phyloP scores from a whole-genome alignment of 495 filamentous ascomycete genomes.

The Penicillium fimorum region DNA sequence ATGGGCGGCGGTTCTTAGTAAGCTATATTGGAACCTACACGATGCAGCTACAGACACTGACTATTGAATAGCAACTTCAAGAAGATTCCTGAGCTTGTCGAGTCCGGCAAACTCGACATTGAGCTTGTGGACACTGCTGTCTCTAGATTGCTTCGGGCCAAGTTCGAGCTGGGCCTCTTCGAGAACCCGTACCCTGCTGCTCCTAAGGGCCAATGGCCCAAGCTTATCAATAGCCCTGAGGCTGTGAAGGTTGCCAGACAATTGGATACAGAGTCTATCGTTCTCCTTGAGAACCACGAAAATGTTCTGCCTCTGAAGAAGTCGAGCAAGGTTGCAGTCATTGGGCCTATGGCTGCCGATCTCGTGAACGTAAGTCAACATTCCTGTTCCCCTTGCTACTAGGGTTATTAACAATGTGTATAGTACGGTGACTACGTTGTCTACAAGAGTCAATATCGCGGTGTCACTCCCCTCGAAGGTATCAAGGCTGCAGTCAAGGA shows the following conservation, averaged over 20 bases:
- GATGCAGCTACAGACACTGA: conserved; percentile 6
- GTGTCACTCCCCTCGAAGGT: conserved; percentile 65
- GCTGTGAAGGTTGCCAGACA: conserved; percentile 55
- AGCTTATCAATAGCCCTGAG: conserved; percentile 57
- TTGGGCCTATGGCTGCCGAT: conserved; percentile 70
- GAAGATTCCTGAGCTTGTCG: conserved; percentile 61
- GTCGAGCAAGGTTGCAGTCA: conserved; percentile 62
- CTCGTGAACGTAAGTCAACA: conserved; percentile 60
- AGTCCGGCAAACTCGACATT: conserved; percentile 55
- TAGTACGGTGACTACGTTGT: conserved; percentile 70
- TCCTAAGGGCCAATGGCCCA: conserved; percentile 48
- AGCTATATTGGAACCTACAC: neutral
- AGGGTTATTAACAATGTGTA: conserved; percentile 1
- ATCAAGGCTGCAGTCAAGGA: conserved; percentile 59
- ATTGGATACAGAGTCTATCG: conserved; percentile 66
- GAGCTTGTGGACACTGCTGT: conserved; percentile 63
- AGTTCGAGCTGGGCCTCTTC: conserved; percentile 66
- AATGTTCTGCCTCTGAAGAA: conserved; percentile 58
- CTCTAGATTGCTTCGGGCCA: conserved; percentile 56
- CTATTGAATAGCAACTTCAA: conserved; percentile 51
- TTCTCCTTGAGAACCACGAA: conserved; percentile 68
- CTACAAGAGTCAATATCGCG: conserved; percentile 56
- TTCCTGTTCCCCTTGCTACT: neutral
- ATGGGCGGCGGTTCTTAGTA: conserved; percentile 71
- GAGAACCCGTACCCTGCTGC: conserved; percentile 62